Conservation (phyloP, 1,284 basidiomycete genomes). For the Inonotus obliquus region DNA sequence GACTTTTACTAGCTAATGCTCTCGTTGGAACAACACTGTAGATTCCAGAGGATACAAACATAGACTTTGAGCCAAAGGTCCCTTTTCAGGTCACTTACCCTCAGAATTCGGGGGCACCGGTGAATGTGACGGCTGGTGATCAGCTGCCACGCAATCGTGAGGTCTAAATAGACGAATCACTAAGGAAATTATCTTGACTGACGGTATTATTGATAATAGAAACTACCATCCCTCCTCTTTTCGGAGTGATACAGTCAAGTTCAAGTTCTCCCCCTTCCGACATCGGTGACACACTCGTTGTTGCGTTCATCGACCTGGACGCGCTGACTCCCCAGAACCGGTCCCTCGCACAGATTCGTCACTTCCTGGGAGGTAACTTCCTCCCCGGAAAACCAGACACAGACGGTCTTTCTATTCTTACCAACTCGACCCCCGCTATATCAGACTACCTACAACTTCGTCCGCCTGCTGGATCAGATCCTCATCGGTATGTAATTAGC, state of each 20-base stretch:
- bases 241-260: constrained; percentile 13
- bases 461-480: constrained; percentile 42
- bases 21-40: neutral
- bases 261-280: neutral
- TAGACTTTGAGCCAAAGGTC: constrained; percentile 14
- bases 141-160: constrained; percentile 15
- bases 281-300: constrained; percentile 31
- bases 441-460: constrained; percentile 35
- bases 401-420: constrained; percentile 21
- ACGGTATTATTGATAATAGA: constrained; percentile 5
- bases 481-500: constrained; percentile 43
- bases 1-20: neutral
- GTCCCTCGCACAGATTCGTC: constrained; percentile 36
- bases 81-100: constrained; percentile 16
- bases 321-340: constrained; percentile 43
- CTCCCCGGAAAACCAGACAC: constrained; percentile 25
- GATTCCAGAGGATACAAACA: constrained; percentile 10
- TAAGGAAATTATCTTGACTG: neutral
- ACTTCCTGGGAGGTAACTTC: constrained; percentile 42
- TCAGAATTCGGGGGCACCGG: neutral
- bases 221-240: constrained; percentile 17
- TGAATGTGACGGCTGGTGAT: constrained; percentile 10
- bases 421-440: constrained; percentile 39
- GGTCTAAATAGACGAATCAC: neutral
- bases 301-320: constrained; percentile 45